Percentiles rank a stretch among this genome's conserved stretches.
These are phyloP conservation scores for Chloranthus sessilifolius DNA, from an alignment of 164 flowering plant species.

Conservation along the genomic window DNA sequence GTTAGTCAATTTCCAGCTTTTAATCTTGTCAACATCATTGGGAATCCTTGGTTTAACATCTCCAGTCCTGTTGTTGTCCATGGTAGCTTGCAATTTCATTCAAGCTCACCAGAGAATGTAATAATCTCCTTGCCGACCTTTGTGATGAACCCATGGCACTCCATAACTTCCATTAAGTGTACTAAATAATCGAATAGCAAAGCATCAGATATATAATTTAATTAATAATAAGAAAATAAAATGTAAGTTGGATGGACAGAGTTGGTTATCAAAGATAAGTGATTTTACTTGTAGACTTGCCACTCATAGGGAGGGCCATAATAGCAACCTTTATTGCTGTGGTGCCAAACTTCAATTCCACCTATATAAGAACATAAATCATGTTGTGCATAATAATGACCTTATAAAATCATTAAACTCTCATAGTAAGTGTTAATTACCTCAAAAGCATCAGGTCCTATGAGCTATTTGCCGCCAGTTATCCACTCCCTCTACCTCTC, in stretches of 20 bases:
- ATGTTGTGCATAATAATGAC: no score
- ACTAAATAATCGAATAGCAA: conserved; percentile 26
- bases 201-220: conserved; percentile 10
- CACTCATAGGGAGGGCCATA: conserved; percentile 96
- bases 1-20: conserved; percentile 21
- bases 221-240: no score
- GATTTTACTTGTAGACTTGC: conserved; percentile 83
- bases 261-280: neutral
- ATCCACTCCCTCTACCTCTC: no score
- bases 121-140: conserved; percentile 86
- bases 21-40: conserved; percentile 17
- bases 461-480: no score
- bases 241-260: neutral
- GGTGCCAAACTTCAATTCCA: conserved; percentile 85
- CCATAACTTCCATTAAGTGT: conserved; percentile 79
- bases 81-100: conserved; percentile 11
- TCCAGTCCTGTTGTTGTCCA: conserved; percentile 13
- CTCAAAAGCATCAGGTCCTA: no score
- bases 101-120: conserved; percentile 70
- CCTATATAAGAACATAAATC: conserved; percentile 42
- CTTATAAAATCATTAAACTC: no score
- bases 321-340: conserved; percentile 86
- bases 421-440: no score
- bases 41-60: conserved; percentile 22
- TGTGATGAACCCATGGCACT: conserved; percentile 72